Evolutionary conservation across 306 rosid genomes (phyloP).

Genomic region (Citrullus mucosospermus): DNA sequence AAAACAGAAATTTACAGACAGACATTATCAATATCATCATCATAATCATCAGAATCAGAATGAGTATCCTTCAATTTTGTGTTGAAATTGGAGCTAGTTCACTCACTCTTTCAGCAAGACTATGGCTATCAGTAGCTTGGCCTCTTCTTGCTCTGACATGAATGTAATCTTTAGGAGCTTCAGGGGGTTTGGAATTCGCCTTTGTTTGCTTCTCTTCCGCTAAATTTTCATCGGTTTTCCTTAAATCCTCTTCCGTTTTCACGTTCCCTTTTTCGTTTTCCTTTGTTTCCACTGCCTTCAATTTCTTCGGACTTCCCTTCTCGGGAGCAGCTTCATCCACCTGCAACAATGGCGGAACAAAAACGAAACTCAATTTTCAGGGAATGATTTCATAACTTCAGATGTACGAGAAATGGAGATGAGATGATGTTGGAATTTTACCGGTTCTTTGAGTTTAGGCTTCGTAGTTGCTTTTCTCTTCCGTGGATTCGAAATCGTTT

Average conservation of each 20-base stretch:
- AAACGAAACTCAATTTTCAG: background rate
- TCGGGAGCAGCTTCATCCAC: constrained; percentile 29
- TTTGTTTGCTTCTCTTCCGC: constrained; percentile 44
- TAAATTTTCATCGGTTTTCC: constrained; percentile 9
- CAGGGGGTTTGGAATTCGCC: constrained; percentile 46
- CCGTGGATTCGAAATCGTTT: constrained; percentile 26
- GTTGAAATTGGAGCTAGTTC: background rate
- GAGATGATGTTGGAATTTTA: background rate
- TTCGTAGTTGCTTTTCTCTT: constrained; percentile 65
- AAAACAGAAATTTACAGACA: background rate
- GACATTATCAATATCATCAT: background rate
- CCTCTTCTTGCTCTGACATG: constrained; percentile 99
- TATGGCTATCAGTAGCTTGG: constrained; percentile 97
- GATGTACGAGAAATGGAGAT: background rate
- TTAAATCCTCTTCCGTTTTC: constrained; percentile 53
- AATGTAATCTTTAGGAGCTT: constrained; percentile 81
- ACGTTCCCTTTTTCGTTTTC: constrained; percentile 22
- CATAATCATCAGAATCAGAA: background rate
- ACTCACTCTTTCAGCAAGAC: constrained; percentile 95
- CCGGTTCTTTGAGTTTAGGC: constrained; percentile 46
- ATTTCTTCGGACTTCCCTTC: constrained; percentile 37
- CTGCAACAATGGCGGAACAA: constrained; percentile 15
- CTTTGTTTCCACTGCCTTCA: constrained; percentile 35
- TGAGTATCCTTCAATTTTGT: background rate
- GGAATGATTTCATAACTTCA: background rate